phyloP scores from a whole-genome alignment of 1,284 basidiomycete genomes.

The Retiboletus flavoniger region DNA sequence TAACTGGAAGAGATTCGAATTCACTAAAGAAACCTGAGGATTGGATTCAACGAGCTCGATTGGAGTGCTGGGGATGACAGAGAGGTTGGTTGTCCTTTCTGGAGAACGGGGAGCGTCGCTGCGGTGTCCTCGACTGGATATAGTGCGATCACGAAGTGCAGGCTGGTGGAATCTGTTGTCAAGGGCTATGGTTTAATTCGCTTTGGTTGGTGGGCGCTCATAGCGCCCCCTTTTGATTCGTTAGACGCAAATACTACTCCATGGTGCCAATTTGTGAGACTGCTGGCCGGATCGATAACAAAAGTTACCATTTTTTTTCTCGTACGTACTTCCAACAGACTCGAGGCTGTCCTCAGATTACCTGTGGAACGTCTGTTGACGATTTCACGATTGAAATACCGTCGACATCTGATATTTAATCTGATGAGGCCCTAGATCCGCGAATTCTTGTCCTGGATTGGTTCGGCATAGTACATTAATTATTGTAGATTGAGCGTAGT shows the following conservation, averaged over 20 bases:
- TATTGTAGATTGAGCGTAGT: neutral
- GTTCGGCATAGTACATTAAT: neutral
- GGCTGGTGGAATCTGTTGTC: neutral
- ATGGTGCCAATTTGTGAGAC: neutral
- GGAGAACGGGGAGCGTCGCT: neutral
- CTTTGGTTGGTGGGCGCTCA: constrained; percentile 7
- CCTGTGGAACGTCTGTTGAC: neutral
- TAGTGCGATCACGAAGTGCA: neutral
- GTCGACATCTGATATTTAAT: too few relatives aligned
- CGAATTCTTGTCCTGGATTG: constrained; percentile 2
- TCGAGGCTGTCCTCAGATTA: neutral
- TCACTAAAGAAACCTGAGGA: neutral
- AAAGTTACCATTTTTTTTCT: neutral
- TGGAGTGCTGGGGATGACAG: neutral
- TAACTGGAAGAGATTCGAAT: neutral
- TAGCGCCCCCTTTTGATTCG: neutral
- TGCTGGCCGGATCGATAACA: neutral
- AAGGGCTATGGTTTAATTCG: constrained; percentile 1
- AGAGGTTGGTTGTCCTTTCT: neutral
- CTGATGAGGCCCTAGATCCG: neutral
- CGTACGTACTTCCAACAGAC: neutral
- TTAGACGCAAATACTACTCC: neutral
- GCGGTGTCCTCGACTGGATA: neutral
- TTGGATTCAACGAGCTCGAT: neutral
- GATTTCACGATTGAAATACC: constrained; percentile 15